Evolutionary conservation across 2,329 filamentous ascomycete species (phyloP).

Genomic region (Cryphonectria naterciae): DNA sequence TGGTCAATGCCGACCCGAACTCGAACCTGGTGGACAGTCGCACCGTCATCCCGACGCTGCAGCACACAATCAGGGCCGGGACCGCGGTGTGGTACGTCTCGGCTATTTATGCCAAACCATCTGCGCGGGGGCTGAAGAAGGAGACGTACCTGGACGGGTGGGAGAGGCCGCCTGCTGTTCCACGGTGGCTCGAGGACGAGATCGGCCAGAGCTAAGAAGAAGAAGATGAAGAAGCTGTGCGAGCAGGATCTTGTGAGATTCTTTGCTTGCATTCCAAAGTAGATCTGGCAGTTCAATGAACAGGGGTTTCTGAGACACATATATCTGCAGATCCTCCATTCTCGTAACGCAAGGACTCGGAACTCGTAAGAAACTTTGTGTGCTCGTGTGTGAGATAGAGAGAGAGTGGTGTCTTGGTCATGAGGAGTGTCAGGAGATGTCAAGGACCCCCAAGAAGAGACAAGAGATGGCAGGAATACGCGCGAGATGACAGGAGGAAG

Average conservation of each 20-base stretch:
- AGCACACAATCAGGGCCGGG: slow-evolving; percentile 61
- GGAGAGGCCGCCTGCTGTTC: slow-evolving; percentile 61
- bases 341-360: slow-evolving; percentile 4
- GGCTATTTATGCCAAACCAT: slow-evolving; percentile 72
- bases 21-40: slow-evolving; percentile 75
- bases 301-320: background rate
- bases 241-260: background rate
- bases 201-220: slow-evolving; percentile 39
- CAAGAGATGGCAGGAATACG: background rate
- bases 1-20: slow-evolving; percentile 79
- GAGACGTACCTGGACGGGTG: slow-evolving; percentile 62
- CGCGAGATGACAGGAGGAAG: background rate
- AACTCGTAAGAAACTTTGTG: background rate
- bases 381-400: background rate
- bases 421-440: background rate
- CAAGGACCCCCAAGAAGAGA: background rate
- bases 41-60: slow-evolving; percentile 72
- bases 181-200: slow-evolving; percentile 62
- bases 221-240: background rate
- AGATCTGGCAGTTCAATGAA: background rate
- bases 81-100: slow-evolving; percentile 69
- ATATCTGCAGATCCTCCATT: background rate
- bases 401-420: background rate
- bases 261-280: background rate
- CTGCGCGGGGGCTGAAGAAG: slow-evolving; percentile 54